Conservation (phyloP, 257 asterid species). For the Parsonsia alboflavescens region DNA sequence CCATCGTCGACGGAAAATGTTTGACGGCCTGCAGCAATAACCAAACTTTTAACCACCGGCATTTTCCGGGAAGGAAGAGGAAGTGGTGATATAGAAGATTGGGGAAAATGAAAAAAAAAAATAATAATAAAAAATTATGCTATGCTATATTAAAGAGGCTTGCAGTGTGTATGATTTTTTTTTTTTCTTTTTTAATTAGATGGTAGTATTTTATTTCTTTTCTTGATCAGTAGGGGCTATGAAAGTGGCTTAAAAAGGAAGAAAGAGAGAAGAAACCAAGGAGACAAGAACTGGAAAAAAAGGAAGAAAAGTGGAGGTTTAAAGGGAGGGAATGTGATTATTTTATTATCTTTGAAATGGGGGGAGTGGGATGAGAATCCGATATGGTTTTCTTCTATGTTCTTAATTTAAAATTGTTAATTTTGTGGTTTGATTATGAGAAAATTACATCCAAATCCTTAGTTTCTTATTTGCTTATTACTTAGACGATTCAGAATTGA, state of each 20-base stretch:
- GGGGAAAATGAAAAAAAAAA: background rate
- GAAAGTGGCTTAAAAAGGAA: slow-evolving; percentile 30
- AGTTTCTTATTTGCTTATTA: too few species aligned
- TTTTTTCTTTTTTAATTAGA: slow-evolving; percentile 7
- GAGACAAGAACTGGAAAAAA: background rate
- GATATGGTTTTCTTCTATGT: background rate
- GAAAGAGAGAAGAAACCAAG: background rate
- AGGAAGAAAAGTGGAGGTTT: background rate
- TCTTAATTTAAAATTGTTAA: background rate
- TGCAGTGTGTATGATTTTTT: slow-evolving; percentile 44
- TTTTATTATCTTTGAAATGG: slow-evolving; percentile 26
- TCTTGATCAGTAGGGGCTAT: slow-evolving; percentile 30
- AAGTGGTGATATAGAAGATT: background rate
- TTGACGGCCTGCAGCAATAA: slow-evolving; percentile 39
- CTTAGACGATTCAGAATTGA: too few species aligned
- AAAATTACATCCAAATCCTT: background rate
- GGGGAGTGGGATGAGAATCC: background rate
- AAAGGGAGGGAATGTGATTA: slow-evolving; percentile 40
- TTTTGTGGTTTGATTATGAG: slow-evolving; percentile 6
- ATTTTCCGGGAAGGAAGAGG: slow-evolving; percentile 24
- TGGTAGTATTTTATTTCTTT: slow-evolving; percentile 10
- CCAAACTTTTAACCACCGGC: slow-evolving; percentile 20
- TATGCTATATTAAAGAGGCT: slow-evolving; percentile 33
- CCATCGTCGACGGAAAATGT: slow-evolving; percentile 58
- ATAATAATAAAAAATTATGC: slow-evolving; percentile 12